Conservation (phyloP, 106 monocot genomes). For the Iris macrosiphon region DNA sequence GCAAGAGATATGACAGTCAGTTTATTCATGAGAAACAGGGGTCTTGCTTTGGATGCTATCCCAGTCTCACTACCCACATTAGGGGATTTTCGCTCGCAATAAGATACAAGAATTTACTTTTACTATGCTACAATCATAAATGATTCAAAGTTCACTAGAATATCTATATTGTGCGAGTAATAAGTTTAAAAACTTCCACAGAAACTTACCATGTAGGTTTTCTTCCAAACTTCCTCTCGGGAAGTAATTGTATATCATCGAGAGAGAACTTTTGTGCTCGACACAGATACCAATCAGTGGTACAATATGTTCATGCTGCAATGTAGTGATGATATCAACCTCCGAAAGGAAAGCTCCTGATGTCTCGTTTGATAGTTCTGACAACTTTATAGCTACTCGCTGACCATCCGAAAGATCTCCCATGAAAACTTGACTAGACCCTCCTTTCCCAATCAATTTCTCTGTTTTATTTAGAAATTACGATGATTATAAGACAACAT, state of each 20-base stretch:
- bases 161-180: no score
- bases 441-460: slow-evolving; percentile 87
- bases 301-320: slow-evolving; percentile 46
- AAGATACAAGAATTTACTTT: background rate
- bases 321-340: slow-evolving; percentile 59
- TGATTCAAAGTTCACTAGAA: no score
- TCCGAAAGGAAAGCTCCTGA: slow-evolving; percentile 60
- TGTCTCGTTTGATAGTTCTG: slow-evolving; percentile 38
- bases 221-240: slow-evolving; percentile 71
- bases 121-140: background rate
- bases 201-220: slow-evolving; percentile 70
- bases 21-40: no score
- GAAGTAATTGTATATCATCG: slow-evolving; percentile 57
- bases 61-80: no score
- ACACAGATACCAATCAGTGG: slow-evolving; percentile 55
- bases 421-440: slow-evolving; percentile 59
- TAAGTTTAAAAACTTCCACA: background rate
- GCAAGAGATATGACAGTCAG: no score
- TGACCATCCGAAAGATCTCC: slow-evolving; percentile 51
- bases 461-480: slow-evolving; percentile 25
- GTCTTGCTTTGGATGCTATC: no score
- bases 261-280: slow-evolving; percentile 35
- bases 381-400: slow-evolving; percentile 58
- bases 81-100: no score
- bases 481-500: background rate